These are phyloP conservation scores for Kazachstania bromeliacearum DNA, from an alignment of 805 yeast species.

Conservation along the genomic window DNA sequence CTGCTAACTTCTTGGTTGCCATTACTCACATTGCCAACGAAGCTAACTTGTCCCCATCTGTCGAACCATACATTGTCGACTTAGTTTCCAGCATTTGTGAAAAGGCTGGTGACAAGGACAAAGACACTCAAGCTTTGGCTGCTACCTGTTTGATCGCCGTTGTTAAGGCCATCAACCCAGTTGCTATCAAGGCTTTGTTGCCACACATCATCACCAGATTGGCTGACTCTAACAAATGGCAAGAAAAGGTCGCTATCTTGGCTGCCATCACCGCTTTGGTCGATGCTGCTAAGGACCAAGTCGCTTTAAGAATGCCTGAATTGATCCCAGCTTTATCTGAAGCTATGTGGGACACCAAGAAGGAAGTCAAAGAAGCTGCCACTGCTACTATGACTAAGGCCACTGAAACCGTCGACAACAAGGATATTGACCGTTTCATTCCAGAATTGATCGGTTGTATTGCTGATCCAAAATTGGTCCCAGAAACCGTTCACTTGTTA, in stretches of 20 bases:
- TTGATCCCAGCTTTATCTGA: slow-evolving; percentile 96
- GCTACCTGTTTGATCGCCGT: slow-evolving; percentile 66
- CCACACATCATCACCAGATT: slow-evolving; percentile 70
- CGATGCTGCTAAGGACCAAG: slow-evolving; percentile 88
- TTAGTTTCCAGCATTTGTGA: slow-evolving; percentile 61
- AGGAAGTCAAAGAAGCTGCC: slow-evolving; percentile 95
- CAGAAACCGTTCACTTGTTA: slow-evolving; percentile 96
- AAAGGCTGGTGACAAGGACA: slow-evolving; percentile 87
- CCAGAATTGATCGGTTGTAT: slow-evolving; percentile 96
- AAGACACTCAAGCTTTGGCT: slow-evolving; percentile 65
- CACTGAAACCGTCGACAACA: slow-evolving; percentile 97
- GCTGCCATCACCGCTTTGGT: slow-evolving; percentile 80
- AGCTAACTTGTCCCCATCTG: slow-evolving; percentile 75
- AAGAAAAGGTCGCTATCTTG: slow-evolving; percentile 89
- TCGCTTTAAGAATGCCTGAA: slow-evolving; percentile 99
- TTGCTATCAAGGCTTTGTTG: slow-evolving; percentile 81
- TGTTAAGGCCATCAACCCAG: slow-evolving; percentile 79
- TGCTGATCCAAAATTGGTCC: slow-evolving; percentile 93
- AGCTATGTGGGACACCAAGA: slow-evolving; percentile 99
- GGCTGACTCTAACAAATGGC: slow-evolving; percentile 82
- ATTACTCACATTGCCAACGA: slow-evolving; percentile 75
- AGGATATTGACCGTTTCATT: slow-evolving; percentile 98
- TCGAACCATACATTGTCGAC: slow-evolving; percentile 89
- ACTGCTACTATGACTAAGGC: slow-evolving; percentile 91
- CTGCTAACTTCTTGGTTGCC: slow-evolving; percentile 77